Conservation (phyloP, 352 stramenopile genomes). For the Phytophthora palmivora region DNA sequence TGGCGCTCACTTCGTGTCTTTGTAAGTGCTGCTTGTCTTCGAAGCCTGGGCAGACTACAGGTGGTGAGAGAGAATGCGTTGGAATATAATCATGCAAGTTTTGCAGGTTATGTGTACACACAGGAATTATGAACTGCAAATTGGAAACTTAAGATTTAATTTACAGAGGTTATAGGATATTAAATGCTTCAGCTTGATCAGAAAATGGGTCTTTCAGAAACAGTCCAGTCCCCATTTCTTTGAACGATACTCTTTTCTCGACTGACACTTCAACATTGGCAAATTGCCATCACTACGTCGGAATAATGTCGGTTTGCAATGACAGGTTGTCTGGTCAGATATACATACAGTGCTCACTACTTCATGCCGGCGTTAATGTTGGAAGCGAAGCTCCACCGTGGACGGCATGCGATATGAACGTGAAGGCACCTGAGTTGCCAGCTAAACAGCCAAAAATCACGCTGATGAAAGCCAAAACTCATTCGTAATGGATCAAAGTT, state of each 20-base stretch:
- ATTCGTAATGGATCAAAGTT: too few species aligned
- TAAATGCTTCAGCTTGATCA: neutral
- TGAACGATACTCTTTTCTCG: neutral
- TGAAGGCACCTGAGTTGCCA: constrained; percentile 5
- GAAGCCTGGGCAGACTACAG: neutral
- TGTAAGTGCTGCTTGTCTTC: constrained; percentile 22
- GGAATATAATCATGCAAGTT: too few species aligned
- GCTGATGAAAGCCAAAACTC: neutral
- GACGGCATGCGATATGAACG: constrained; percentile 8
- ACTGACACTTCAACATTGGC: neutral
- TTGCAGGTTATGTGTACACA: too few species aligned
- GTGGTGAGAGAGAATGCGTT: neutral
- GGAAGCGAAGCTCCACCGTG: too few species aligned
- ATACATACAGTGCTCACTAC: too few species aligned
- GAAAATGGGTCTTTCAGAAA: neutral
- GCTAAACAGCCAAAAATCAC: neutral
- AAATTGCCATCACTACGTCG: neutral
- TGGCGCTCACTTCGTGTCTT: constrained; percentile 25
- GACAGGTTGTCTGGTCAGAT: too few species aligned
- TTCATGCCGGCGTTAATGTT: too few species aligned
- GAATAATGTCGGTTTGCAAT: too few species aligned
- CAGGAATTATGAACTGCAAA: neutral
- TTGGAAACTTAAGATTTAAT: neutral
- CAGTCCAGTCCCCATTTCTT: neutral
- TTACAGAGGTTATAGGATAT: neutral